These are phyloP conservation scores for Fusarium sp. DNA, from an alignment of 2,329 filamentous ascomycete species.

Conservation along the genomic window DNA sequence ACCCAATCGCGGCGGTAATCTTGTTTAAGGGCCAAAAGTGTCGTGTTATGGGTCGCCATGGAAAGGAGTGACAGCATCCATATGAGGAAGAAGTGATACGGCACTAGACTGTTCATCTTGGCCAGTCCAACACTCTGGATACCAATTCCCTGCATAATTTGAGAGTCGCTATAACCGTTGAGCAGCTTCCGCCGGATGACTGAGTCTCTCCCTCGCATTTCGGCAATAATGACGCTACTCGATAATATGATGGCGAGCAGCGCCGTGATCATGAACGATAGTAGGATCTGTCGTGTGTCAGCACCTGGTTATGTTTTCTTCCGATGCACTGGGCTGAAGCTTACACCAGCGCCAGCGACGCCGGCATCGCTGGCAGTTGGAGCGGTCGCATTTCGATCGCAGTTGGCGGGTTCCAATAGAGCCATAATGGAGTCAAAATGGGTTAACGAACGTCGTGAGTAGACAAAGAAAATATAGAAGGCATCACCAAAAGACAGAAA, in stretches of 20 bases:
- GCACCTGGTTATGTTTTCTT: neutral
- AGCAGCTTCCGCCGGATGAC: conserved; percentile 71
- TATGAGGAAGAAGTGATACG: conserved; percentile 77
- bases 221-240: conserved; percentile 65
- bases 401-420: conserved; percentile 67
- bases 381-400: conserved; percentile 61
- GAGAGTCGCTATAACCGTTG: conserved; percentile 72
- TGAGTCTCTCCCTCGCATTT: conserved; percentile 58
- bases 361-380: conserved; percentile 62
- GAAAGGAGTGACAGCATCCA: conserved; percentile 74
- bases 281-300: conserved; percentile 49
- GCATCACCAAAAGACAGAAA: conserved; percentile 18
- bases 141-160: conserved; percentile 75
- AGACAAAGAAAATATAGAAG: conserved; percentile 1
- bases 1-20: conserved; percentile 75
- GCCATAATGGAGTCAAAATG: conserved; percentile 55
- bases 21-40: conserved; percentile 70
- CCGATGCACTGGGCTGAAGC: conserved; percentile 51
- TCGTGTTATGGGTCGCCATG: conserved; percentile 72
- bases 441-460: conserved; percentile 7
- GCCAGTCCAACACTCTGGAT: conserved; percentile 71
- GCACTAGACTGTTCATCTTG: conserved; percentile 65
- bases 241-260: conserved; percentile 64
- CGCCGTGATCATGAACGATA: conserved; percentile 74
- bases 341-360: conserved; percentile 62